Base-by-base conservation (phyloP, 768 basidiomycete genomes). In the Cystobasidium onofrii region DNA sequence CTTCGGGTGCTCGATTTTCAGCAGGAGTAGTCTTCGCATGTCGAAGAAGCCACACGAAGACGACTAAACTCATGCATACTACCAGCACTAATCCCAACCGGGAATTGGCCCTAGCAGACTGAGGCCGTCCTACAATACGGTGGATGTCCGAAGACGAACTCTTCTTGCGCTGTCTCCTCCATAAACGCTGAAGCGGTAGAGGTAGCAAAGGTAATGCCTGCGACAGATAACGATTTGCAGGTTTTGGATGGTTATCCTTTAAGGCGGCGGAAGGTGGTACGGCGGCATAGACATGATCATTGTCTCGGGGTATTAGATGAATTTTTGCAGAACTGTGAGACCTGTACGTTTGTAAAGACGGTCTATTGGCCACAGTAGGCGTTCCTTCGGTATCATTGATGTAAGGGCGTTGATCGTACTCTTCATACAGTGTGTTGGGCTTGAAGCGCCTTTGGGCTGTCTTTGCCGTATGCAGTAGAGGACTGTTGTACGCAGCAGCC, bases 391-490 rank as follows among this genome's bases (percentile, higher is more conserved):
- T 25, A 23, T 61, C 57, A 2, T 31, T 3, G 3, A 6, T 64
- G 13, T 64, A 27, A 15, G 29, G 15, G 4, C 2, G 23, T 9
- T 34, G 63, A 27, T 60, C 29, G 33, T 25, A 12, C 15, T 29
- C 57, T 4, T 13, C 20, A 20, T 60, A 60, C 15, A 60, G 20
- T 15, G 57, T 60, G 39, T 34, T 25, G 15, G 63, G 7, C 15
- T 39, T 67, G 65, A 67, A 67, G 43, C 65, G 65, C 29, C 54
- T 67, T 46, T 41, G 41, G 13, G 65, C 65, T 15, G 17, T 7
- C 29, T 43, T 54, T 27, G 39, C 31, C 2, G 43, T 67, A 46
- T 67, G 44, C 17, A 54, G 29, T 9, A 43, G 41, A 29, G 65
- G 65, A 33, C 65, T 67, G 13, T n/a, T 31, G 18, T 46, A 33